phyloP scores from a whole-genome alignment of 768 basidiomycete species.

The Mycena chlorophos region DNA sequence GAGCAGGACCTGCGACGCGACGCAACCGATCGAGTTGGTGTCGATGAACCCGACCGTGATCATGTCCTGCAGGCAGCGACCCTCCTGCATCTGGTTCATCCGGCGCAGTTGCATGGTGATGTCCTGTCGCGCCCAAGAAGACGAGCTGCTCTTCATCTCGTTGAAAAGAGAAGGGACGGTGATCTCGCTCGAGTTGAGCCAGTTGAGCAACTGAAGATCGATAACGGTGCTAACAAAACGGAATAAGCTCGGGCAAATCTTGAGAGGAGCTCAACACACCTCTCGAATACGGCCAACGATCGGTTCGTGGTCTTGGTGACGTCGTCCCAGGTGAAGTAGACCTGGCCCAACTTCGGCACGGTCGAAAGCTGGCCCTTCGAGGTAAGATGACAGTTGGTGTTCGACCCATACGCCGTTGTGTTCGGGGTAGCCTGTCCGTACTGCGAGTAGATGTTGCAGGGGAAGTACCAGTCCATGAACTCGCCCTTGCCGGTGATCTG shows the following conservation, averaged over 20 bases:
- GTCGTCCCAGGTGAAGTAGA: conserved; percentile 93
- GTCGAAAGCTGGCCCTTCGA: conserved; percentile 47
- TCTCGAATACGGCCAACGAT: conserved; percentile 92
- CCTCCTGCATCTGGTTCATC: conserved; percentile 63
- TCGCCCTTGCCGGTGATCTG: conserved; percentile 61
- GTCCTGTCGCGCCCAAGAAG: conserved; percentile 79
- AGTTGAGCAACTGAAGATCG: conserved; percentile 80
- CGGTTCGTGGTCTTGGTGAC: conserved; percentile 61
- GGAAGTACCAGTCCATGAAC: conserved; percentile 91
- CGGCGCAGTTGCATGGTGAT: conserved; percentile 85
- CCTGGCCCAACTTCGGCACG: conserved; percentile 69
- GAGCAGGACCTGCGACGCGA: conserved; percentile 75
- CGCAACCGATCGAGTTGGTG: conserved; percentile 91
- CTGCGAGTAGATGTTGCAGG: conserved; percentile 90
- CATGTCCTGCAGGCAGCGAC: conserved; percentile 83
- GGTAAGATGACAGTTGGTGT: conserved; percentile 73
- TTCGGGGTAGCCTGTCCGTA: conserved; percentile 62
- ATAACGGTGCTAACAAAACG: conserved; percentile 66
- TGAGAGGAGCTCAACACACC: conserved; percentile 53
- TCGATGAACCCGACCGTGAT: conserved; percentile 92
- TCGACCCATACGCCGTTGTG: conserved; percentile 61
- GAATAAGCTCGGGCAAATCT: conserved; percentile 8
- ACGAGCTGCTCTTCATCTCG: conserved; percentile 68
- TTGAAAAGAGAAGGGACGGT: conserved; percentile 84
- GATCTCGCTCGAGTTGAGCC: conserved; percentile 82